A percentile compares a stretch with the other conserved stretches of the same genome.
These are phyloP conservation scores for Lentinus brumalis DNA, from an alignment of 768 basidiomycete species.

Conservation along the genomic window DNA sequence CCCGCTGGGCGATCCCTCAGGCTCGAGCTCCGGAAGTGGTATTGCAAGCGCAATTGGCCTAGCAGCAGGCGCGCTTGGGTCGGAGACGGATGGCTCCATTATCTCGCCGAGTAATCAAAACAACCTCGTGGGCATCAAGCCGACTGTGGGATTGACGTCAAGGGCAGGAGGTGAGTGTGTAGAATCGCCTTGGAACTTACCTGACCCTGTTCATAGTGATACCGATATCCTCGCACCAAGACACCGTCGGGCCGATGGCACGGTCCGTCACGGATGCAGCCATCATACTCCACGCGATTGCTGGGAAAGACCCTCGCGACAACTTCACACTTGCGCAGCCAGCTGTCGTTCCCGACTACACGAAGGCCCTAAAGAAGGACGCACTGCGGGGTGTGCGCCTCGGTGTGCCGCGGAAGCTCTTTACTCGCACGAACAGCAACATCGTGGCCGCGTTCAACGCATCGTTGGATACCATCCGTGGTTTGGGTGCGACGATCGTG, in stretches of 20 bases:
- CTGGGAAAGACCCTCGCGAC: slow-evolving; percentile 45
- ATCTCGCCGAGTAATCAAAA: slow-evolving; percentile 41
- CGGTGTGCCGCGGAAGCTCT: slow-evolving; percentile 44
- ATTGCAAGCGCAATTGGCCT: slow-evolving; percentile 43
- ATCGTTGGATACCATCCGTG: slow-evolving; percentile 38
- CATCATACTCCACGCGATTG: slow-evolving; percentile 40
- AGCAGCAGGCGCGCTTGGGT: slow-evolving; percentile 42
- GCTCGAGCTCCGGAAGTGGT: slow-evolving; percentile 53
- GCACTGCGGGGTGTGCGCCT: slow-evolving; percentile 49
- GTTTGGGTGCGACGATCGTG: slow-evolving; percentile 51
- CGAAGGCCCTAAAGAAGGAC: slow-evolving; percentile 48
- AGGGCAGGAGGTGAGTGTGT: slow-evolving; percentile 37
- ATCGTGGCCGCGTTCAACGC: slow-evolving; percentile 41
- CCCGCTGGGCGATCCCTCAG: slow-evolving; percentile 41
- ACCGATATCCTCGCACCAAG: slow-evolving; percentile 44
- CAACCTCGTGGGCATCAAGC: slow-evolving; percentile 43
- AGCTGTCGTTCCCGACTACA: slow-evolving; percentile 52
- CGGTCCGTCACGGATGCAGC: slow-evolving; percentile 40
- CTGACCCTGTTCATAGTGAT: slow-evolving; percentile 35
- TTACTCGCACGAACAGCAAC: slow-evolving; percentile 53
- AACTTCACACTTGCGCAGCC: slow-evolving; percentile 48
- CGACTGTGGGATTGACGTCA: slow-evolving; percentile 37
- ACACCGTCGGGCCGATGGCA: slow-evolving; percentile 40
- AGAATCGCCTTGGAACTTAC: neutral
- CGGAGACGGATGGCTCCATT: slow-evolving; percentile 50